Percentiles rank a stretch among this genome's conserved stretches.
phyloP scores from a whole-genome alignment of 495 filamentous ascomycete genomes.

The Trichoderma orchidacearum region DNA sequence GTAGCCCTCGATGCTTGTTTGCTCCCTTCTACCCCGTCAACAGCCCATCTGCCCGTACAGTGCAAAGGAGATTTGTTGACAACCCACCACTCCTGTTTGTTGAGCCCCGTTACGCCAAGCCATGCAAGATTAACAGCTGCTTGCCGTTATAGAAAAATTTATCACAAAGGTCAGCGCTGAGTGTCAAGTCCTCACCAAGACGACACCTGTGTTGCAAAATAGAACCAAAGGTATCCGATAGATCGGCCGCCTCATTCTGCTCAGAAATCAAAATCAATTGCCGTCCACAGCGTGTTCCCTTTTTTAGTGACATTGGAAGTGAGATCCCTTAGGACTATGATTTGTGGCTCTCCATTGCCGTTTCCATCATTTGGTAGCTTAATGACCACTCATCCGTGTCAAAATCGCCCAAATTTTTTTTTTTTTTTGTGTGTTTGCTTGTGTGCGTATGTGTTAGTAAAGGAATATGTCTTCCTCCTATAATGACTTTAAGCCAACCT shows the following conservation, averaged over 20 bases:
- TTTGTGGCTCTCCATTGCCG: too few relatives aligned
- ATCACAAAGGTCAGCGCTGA: not conserved
- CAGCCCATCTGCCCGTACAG: not conserved
- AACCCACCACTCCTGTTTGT: not conserved
- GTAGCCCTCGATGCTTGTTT: not conserved
- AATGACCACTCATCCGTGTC: not conserved
- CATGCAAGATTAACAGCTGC: slow-evolving; percentile 1
- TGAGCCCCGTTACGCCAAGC: not conserved
- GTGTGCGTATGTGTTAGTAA: too few relatives aligned
- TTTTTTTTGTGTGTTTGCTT: too few relatives aligned
- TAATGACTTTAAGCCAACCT: not conserved
- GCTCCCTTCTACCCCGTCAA: too few relatives aligned
- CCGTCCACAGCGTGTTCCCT: not conserved
- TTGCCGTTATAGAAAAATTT: not conserved
- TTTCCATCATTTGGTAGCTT: not conserved
- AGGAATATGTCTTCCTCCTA: too few relatives aligned
- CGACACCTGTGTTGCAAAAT: not conserved
- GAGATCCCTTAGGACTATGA: too few relatives aligned
- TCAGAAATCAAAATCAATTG: not conserved
- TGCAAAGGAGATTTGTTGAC: not conserved
- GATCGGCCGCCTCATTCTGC: not conserved
- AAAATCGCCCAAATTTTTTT: not conserved
- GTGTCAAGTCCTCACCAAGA: not conserved
- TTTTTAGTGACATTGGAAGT: too few relatives aligned
- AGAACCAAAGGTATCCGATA: not conserved